Conservation (phyloP, 108 stramenopile genomes). For the Skeletonema menzelii region DNA sequence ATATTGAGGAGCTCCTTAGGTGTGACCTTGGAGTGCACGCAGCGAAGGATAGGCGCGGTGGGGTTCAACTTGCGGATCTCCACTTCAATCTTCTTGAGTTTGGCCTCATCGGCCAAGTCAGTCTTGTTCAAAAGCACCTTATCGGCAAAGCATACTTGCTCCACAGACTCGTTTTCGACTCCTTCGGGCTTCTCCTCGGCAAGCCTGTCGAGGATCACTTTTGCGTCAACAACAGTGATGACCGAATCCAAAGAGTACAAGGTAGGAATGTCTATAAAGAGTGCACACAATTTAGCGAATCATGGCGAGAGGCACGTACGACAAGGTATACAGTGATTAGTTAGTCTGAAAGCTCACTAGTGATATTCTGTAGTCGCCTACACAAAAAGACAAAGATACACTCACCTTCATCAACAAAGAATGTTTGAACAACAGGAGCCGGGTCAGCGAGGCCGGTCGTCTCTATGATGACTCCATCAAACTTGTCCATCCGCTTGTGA, state of each 20-base stretch:
- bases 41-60: slow-evolving; percentile 50
- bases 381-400: slow-evolving; percentile 24
- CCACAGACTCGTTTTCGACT: slow-evolving; percentile 92
- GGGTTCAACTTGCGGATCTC: slow-evolving; percentile 60
- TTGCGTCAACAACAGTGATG: slow-evolving; percentile 95
- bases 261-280: slow-evolving; percentile 22
- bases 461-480: slow-evolving; percentile 95
- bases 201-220: slow-evolving; percentile 79
- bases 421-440: slow-evolving; percentile 93
- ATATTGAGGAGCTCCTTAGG: slow-evolving; percentile 83
- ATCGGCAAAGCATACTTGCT: slow-evolving; percentile 94
- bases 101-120: slow-evolving; percentile 58
- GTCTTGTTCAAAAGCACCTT: slow-evolving; percentile 87
- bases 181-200: slow-evolving; percentile 86
- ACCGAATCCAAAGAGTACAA: slow-evolving; percentile 87
- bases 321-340: no score
- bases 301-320: slow-evolving; percentile 2
- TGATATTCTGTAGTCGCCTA: neutral
- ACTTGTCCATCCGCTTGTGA: slow-evolving; percentile 54
- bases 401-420: slow-evolving; percentile 91
- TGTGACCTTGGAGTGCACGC: slow-evolving; percentile 39
- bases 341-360: neutral
- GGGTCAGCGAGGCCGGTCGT: slow-evolving; percentile 98
- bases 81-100: slow-evolving; percentile 50
- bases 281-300: slow-evolving; percentile 22